Evolutionary conservation across 805 yeast species (phyloP).

Genomic region (Candida verbasci): DNA sequence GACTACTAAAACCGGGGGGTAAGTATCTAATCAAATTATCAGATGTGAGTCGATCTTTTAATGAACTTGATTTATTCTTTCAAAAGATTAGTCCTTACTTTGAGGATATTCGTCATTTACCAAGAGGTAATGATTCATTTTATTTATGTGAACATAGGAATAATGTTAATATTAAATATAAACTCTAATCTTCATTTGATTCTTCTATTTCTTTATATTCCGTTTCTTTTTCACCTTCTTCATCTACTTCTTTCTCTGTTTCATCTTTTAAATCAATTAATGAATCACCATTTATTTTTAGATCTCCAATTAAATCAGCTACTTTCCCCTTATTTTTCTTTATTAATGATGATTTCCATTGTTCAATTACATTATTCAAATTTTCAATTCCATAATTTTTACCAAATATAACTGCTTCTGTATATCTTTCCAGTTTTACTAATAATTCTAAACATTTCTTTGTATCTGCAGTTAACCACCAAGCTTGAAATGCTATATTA

Average conservation of each 20-base stretch:
- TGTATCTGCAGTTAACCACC: constrained; percentile 80
- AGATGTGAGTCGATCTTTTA: constrained; percentile 20
- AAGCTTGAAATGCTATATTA: constrained; percentile 87
- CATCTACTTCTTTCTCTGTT: constrained; percentile 6
- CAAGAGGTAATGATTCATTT: constrained; percentile 17
- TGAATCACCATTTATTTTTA: constrained; percentile 13
- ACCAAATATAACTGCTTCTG: constrained; percentile 85
- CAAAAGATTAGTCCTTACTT: constrained; percentile 23
- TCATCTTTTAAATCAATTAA: constrained; percentile 12
- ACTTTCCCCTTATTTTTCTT: constrained; percentile 50
- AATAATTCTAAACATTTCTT: constrained; percentile 61
- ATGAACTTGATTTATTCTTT: constrained; percentile 23
- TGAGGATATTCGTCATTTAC: constrained; percentile 18
- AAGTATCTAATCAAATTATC: constrained; percentile 27
- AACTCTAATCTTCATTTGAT: constrained; percentile 4
- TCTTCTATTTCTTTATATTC: constrained; percentile 13
- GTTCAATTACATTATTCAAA: constrained; percentile 42
- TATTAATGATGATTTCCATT: constrained; percentile 64
- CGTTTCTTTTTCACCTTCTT: constrained; percentile 17
- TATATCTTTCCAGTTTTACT: constrained; percentile 58
- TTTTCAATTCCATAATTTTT: constrained; percentile 53
- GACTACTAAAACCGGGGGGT: constrained; percentile 25
- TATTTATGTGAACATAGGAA: constrained; percentile 25
- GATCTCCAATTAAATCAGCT: constrained; percentile 52
- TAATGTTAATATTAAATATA: constrained; percentile 10